phyloP scores from a whole-genome alignment of 208 protist genomes.

The Leishmania lainsoni region DNA sequence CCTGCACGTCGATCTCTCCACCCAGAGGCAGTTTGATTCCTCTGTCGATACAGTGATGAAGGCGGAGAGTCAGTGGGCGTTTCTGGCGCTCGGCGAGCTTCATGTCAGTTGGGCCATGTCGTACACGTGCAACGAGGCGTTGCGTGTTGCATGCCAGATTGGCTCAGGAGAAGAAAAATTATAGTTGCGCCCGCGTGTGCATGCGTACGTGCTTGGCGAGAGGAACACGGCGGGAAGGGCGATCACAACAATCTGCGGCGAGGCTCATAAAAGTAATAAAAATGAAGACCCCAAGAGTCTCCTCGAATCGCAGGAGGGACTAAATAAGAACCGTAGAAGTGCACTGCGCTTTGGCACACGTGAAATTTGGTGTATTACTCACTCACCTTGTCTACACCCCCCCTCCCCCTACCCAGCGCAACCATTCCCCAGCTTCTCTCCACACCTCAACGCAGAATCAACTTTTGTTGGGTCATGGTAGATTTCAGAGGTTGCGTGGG shows the following conservation, averaged over 20 bases:
- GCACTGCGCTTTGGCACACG: not conserved
- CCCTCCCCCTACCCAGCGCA: not conserved
- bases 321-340: not conserved
- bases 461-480: not conserved
- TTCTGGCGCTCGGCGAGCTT: constrained; percentile 53
- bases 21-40: not conserved
- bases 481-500: not conserved
- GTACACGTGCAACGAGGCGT: constrained; percentile 57
- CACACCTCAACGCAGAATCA: not conserved
- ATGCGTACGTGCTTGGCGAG: not conserved
- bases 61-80: constrained; percentile 45
- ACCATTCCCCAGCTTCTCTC: not conserved
- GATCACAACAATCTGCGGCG: not conserved
- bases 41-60: constrained; percentile 16
- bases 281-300: not conserved
- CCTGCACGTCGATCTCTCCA: constrained; percentile 29
- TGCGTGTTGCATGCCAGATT: constrained; percentile 42
- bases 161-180: not conserved
- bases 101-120: constrained; percentile 63
- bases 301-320: not conserved
- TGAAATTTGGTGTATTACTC: not conserved
- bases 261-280: not conserved
- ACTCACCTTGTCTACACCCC: not conserved
- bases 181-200: not conserved
- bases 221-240: not conserved